A percentile compares a stretch with the other conserved stretches of the same genome.
These are phyloP conservation scores for Lachnellula arida DNA, from an alignment of 2,329 filamentous ascomycete genomes.

Conservation along the genomic window DNA sequence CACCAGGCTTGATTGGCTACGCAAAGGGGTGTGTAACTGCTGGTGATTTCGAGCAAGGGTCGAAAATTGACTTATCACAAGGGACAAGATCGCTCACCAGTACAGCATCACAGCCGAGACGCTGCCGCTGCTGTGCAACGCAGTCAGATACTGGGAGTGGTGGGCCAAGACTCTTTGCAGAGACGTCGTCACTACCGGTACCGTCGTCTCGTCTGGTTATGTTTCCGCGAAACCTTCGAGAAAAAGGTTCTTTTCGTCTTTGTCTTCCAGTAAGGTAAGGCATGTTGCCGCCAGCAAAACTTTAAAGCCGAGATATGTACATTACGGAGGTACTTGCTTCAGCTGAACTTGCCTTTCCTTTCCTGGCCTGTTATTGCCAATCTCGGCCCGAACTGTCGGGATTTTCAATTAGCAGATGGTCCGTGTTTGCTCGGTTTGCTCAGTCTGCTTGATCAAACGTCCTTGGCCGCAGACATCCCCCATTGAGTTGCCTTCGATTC, in stretches of 20 bases:
- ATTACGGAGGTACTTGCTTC: no score
- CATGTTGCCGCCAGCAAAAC: background rate
- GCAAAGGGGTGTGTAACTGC: slow-evolving; percentile 8
- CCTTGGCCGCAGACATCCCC: background rate
- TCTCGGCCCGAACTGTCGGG: background rate
- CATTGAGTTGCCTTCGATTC: no score
- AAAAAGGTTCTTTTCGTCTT: no score
- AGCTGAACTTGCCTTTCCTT: background rate
- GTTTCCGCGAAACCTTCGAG: no score
- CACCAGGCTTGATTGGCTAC: background rate
- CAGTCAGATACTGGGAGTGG: background rate
- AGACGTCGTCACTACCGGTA: no score
- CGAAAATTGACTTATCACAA: slow-evolving; percentile 16
- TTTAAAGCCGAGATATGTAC: background rate
- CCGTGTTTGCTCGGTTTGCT: background rate
- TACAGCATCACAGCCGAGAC: slow-evolving; percentile 11
- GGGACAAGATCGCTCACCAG: slow-evolving; percentile 16
- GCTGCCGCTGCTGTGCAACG: slow-evolving; percentile 17
- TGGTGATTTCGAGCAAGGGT: slow-evolving; percentile 2
- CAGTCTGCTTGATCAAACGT: background rate
- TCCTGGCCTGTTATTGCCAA: background rate
- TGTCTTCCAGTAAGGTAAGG: no score
- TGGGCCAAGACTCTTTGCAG: no score
- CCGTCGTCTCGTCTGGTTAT: no score
- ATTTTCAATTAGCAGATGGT: no score